These are phyloP conservation scores for Aquilaria yunnanensis DNA, from an alignment of 345 rosid species.

Conservation along the genomic window DNA sequence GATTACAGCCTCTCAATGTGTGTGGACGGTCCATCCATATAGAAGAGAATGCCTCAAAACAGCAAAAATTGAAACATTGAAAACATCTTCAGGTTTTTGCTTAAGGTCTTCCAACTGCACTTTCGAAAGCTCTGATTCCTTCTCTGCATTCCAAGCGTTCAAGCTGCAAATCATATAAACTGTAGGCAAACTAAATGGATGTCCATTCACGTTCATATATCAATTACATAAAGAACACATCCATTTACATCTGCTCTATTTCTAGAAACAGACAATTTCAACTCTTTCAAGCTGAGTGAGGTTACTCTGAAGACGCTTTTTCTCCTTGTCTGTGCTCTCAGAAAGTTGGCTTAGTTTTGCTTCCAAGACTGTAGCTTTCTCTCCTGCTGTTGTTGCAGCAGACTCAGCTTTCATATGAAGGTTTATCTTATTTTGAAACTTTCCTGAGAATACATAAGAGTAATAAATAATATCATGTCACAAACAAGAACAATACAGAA, in stretches of 20 bases:
- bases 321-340: conserved; percentile 71
- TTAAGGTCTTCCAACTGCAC: conserved; percentile 52
- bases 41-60: not conserved
- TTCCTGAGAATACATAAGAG: conserved; percentile 33
- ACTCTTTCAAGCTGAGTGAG: conserved; percentile 60
- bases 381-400: conserved; percentile 55
- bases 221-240: conserved; percentile 4
- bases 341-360: conserved; percentile 52
- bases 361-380: conserved; percentile 58
- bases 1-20: no score
- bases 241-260: conserved; percentile 72
- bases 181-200: conserved; percentile 12
- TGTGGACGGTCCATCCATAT: no score
- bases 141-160: conserved; percentile 79
- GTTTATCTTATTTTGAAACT: conserved; percentile 59
- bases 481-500: no score
- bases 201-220: not conserved
- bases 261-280: conserved; percentile 60
- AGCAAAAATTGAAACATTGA: not conserved
- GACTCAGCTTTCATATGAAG: conserved; percentile 73
- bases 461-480: no score
- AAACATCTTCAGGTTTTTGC: conserved; percentile 43
- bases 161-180: conserved; percentile 44
- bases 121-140: conserved; percentile 58
- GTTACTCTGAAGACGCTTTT: conserved; percentile 50